Evolutionary conservation across 768 basidiomycete genomes (phyloP).

Genomic region (Termitomyces sp.): DNA sequence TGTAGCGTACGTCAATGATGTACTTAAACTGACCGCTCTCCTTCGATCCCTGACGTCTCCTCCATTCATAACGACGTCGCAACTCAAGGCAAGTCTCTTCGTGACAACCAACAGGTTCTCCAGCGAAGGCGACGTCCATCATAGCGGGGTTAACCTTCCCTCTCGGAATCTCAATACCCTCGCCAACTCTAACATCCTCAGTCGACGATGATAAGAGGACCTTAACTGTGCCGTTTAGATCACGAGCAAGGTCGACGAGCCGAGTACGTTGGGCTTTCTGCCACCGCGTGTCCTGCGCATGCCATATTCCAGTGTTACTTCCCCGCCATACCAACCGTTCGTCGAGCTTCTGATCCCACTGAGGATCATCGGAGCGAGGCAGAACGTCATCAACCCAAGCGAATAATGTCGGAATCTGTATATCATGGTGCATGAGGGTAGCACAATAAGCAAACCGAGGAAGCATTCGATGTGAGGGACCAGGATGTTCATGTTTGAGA

Average conservation of each 20-base stretch:
- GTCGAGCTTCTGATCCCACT: conserved; percentile 55
- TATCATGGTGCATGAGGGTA: conserved; percentile 43
- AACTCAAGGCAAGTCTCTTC: conserved; percentile 36
- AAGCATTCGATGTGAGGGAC: conserved; percentile 26
- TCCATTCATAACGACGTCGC: conserved; percentile 41
- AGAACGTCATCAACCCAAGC: conserved; percentile 33
- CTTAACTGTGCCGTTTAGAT: conserved; percentile 26
- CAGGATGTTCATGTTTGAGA: conserved; percentile 30
- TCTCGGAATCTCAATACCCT: conserved; percentile 23
- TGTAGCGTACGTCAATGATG: conserved; percentile 36
- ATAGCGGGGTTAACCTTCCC: conserved; percentile 39
- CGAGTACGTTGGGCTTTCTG: conserved; percentile 36
- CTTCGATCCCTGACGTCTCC: conserved; percentile 29
- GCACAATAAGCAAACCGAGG: conserved; percentile 42
- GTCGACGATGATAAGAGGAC: conserved; percentile 26
- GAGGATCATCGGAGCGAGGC: conserved; percentile 40
- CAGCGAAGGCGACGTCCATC: conserved; percentile 51
- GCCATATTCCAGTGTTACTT: conserved; percentile 54
- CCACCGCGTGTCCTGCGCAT: conserved; percentile 36
- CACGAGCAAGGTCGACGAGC: conserved; percentile 35
- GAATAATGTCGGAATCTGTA: conserved; percentile 36
- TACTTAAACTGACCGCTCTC: conserved; percentile 52
- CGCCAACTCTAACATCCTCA: conserved; percentile 24
- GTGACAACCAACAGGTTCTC: conserved; percentile 36
- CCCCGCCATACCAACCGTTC: conserved; percentile 60